A percentile compares a stretch with the other conserved stretches of the same genome.
Conservation (phyloP, 495 filamentous ascomycete genomes). For the Trypethelium eluteriae region DNA sequence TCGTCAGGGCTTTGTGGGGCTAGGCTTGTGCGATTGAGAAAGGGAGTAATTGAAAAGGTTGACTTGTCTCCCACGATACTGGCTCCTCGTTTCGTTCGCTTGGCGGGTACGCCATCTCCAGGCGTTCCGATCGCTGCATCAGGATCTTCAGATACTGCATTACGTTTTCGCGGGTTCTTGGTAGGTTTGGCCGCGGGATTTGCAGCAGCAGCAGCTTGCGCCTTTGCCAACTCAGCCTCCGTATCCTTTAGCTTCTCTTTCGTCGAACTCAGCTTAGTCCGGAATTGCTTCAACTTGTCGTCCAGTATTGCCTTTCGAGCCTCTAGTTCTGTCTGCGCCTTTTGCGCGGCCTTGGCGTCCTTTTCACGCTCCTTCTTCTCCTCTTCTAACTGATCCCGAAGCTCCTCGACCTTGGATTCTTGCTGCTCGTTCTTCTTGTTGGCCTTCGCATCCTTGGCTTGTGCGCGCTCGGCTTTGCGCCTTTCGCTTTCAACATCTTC, state of each 20-base stretch:
- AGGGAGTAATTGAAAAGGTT: conserved; percentile 85
- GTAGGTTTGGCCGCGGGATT: conserved; percentile 27
- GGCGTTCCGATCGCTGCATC: conserved; percentile 58
- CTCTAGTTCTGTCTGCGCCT: conserved; percentile 42
- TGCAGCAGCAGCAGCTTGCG: conserved; percentile 36
- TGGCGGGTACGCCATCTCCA: conserved; percentile 46
- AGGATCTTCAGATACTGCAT: conserved; percentile 37
- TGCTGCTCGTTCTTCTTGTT: conserved; percentile 19
- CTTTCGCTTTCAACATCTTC: conserved; percentile 38
- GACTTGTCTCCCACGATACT: conserved; percentile 68
- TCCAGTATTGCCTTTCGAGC: conserved; percentile 52
- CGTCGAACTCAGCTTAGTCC: conserved; percentile 55
- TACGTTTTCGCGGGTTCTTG: conserved; percentile 42
- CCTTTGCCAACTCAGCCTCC: conserved; percentile 41
- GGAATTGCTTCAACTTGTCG: conserved; percentile 58
- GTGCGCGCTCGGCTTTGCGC: conserved; percentile 25
- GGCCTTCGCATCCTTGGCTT: conserved; percentile 22
- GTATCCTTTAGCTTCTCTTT: conserved; percentile 63
- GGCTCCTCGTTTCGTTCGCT: conserved; percentile 35
- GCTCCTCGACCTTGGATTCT: conserved; percentile 31
- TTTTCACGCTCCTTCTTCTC: conserved; percentile 40
- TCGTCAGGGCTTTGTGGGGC: conserved; percentile 40
- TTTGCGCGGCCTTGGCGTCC: conserved; percentile 34
- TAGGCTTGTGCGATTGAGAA: conserved; percentile 70
- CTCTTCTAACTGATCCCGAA: conserved; percentile 36